Base-by-base conservation (phyloP, 352 stramenopile genomes). In the Pythium insidiosum region DNA sequence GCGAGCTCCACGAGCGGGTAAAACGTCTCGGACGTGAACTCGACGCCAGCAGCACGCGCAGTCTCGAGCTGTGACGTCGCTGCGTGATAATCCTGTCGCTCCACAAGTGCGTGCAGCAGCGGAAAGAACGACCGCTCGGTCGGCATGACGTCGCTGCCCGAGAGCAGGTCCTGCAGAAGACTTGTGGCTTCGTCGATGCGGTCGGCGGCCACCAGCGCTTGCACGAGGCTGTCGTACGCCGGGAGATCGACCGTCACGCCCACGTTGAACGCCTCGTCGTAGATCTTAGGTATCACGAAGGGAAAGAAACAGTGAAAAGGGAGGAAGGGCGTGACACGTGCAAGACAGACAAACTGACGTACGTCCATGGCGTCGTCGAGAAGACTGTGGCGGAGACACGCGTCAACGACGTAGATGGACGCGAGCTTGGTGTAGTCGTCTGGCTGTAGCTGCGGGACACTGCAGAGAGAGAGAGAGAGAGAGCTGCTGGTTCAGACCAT, bases 21-120 rank as follows among this genome's bases (percentile, higher is more conserved):
- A 45, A 83, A 89, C 34, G 69, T 82, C 56, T 63, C 53, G 5
- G 30, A 38, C 19, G 58, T 58, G 44, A 68, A 68, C 24, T 41
- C 21, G n/a, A 68, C 54, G 20, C 44, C 47, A n/a, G 28, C 41
- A 3, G 35, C 38, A 1, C 48, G 42, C 6, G 33, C 58, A 15
- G 50, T 23, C 7, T 47, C 16, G 6, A 68, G 41, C 34, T 60
- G 39, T 38, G 44, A 37, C 25, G 50, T 57, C 26, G 50, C 54
- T 4, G 25, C 28, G 4, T 37, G 16, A 26, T 61, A 63, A 21
- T 68, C 54, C 13, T 58, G 44, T 10, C 50, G 53, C 23, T 46
- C 38, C 0, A 68, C 40, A 5, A 64, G 40, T 6, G 48, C 58
- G 12, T 41, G 21, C 5, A 68, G 41, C 19, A 68, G 13, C 6